Conservation (phyloP, 345 rosid species). For the Eucalyptus tenuipes region DNA sequence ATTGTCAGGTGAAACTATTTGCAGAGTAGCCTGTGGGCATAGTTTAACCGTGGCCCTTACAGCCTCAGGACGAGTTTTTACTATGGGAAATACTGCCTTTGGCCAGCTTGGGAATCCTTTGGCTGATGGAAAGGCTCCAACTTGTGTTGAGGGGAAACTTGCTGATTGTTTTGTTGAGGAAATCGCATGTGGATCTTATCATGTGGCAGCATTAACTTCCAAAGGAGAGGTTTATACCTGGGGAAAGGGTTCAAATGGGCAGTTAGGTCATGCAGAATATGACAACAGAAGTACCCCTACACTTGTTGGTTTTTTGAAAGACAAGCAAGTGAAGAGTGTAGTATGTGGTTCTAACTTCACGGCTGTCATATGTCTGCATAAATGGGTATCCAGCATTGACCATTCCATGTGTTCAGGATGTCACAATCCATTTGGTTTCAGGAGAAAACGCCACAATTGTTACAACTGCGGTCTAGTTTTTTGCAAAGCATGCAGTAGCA, state of each 20-base stretch:
- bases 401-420: conserved; percentile 77
- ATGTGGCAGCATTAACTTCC: conserved; percentile 64
- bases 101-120: conserved; percentile 73
- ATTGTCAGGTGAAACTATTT: conserved; percentile 27
- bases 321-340: conserved; percentile 63
- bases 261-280: conserved; percentile 71
- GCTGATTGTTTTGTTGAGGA: conserved; percentile 41
- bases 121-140: conserved; percentile 41
- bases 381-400: conserved; percentile 53
- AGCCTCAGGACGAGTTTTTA: conserved; percentile 53
- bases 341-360: conserved; percentile 75
- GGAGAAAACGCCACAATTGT: conserved; percentile 94
- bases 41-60: conserved; percentile 65
- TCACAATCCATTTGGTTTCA: conserved; percentile 63
- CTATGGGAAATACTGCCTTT: conserved; percentile 62
- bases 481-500: conserved; percentile 76
- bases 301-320: conserved; percentile 45
- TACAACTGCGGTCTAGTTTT: conserved; percentile 86
- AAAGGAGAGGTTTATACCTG: conserved; percentile 65
- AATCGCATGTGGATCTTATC: conserved; percentile 75
- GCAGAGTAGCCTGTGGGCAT: conserved; percentile 66
- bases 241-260: conserved; percentile 83
- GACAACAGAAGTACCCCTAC: conserved; percentile 47
- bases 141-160: conserved; percentile 49
- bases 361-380: conserved; percentile 65